Conservation (phyloP, 2,329 filamentous ascomycete species). For the Venturia carpophila region DNA sequence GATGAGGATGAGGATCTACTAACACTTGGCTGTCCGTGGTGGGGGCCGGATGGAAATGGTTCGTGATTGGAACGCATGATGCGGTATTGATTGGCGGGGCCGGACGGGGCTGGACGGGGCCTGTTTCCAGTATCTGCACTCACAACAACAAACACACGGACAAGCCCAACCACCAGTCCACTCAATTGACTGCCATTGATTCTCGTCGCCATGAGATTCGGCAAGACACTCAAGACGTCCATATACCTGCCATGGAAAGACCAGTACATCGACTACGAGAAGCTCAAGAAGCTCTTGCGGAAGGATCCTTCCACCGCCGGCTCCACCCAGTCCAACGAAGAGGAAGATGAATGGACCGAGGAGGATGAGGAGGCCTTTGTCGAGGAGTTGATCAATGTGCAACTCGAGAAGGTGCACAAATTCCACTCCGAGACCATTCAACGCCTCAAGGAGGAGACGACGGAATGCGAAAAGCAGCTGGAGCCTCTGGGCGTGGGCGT, state of each 20-base stretch:
- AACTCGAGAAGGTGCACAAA: slow-evolving; percentile 86
- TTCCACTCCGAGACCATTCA: slow-evolving; percentile 81
- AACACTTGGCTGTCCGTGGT: too few relatives aligned
- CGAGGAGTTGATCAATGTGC: slow-evolving; percentile 87
- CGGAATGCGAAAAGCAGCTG: slow-evolving; percentile 58
- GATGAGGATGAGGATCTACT: too few relatives aligned
- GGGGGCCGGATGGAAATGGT: too few relatives aligned
- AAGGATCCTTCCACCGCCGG: slow-evolving; percentile 55
- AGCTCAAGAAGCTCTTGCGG: slow-evolving; percentile 80
- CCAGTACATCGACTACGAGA: slow-evolving; percentile 91
- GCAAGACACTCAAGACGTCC: slow-evolving; percentile 72
- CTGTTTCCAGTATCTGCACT: neutral
- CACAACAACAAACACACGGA: neutral
- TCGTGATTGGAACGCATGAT: too few relatives aligned
- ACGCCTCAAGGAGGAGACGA: slow-evolving; percentile 71
- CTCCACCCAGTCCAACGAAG: slow-evolving; percentile 45
- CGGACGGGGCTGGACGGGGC: too few relatives aligned
- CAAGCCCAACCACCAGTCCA: neutral
- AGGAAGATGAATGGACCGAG: slow-evolving; percentile 70
- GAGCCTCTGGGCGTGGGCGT: slow-evolving; percentile 46
- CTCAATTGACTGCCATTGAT: neutral
- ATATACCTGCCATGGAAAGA: slow-evolving; percentile 83
- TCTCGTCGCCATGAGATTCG: slow-evolving; percentile 70
- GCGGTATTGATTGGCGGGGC: too few relatives aligned
- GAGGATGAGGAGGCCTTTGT: slow-evolving; percentile 90